Evolutionary conservation across 768 basidiomycete species (phyloP).

Genomic region (Panaeolus papilionaceus): DNA sequence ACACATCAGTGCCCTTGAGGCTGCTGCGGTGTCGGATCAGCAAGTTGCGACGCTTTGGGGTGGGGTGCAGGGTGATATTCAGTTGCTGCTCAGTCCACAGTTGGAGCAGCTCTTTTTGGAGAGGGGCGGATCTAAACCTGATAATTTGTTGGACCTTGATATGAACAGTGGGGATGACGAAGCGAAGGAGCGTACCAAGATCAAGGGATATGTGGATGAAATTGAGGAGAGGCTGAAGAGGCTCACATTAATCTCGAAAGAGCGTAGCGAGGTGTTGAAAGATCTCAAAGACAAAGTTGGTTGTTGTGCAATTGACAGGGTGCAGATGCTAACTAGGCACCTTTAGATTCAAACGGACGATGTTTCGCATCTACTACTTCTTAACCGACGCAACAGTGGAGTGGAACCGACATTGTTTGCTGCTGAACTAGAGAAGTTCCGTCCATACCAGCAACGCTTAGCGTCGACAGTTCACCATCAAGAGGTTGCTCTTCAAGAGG

Average conservation of each 20-base stretch:
- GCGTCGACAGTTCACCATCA: slow-evolving; percentile 81
- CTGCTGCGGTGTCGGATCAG: slow-evolving; percentile 79
- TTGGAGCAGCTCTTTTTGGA: slow-evolving; percentile 70
- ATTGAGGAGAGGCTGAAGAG: slow-evolving; percentile 81
- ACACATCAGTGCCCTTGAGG: slow-evolving; percentile 72
- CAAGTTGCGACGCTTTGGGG: slow-evolving; percentile 81
- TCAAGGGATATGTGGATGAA: slow-evolving; percentile 68
- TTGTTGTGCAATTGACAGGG: slow-evolving; percentile 13
- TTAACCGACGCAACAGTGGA: slow-evolving; percentile 84
- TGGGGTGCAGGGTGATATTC: slow-evolving; percentile 67
- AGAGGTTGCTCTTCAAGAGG: slow-evolving; percentile 73
- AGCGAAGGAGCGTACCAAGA: slow-evolving; percentile 70
- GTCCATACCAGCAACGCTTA: slow-evolving; percentile 86
- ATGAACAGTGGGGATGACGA: slow-evolving; percentile 65
- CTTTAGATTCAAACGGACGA: slow-evolving; percentile 92
- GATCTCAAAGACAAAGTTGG: slow-evolving; percentile 95
- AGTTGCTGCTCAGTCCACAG: slow-evolving; percentile 61
- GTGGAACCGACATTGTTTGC: slow-evolving; percentile 92
- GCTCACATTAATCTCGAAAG: slow-evolving; percentile 83
- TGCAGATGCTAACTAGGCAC: background rate
- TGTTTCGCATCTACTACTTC: slow-evolving; percentile 91
- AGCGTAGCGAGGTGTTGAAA: slow-evolving; percentile 86
- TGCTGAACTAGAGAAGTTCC: slow-evolving; percentile 94
- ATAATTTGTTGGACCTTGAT: slow-evolving; percentile 70
- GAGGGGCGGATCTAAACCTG: slow-evolving; percentile 44